Base-by-base conservation (phyloP, 1,284 basidiomycete genomes). In the Malassezia cuniculi region DNA sequence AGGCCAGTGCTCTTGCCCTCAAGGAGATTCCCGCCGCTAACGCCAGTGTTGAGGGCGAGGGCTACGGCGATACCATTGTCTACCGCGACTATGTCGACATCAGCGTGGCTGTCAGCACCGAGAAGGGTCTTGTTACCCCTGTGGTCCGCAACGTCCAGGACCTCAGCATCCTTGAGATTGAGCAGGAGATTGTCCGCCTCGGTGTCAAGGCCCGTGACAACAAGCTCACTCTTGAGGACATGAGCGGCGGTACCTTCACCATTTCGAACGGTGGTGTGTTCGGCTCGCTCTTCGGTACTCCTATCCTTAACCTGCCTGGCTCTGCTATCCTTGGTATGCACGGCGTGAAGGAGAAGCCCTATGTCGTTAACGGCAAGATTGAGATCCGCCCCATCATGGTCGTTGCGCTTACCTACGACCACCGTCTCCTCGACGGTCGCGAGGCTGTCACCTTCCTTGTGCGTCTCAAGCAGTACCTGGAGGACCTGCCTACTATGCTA, bases 211-310 rank as follows among this genome's bases (percentile, higher is more conserved):
- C 89, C 31, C 77, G 83, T 49, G 90, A 95, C 69, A 79, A 82
- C 68, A 94, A 95, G 72, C 77, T 97, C 36, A 81, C 84, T 20
- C 76, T 97, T 44, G 93, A 97, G 44, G 69, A 71, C 53, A 70
- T 70, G 90, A 76, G 85, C 29, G 93, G 90, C 40, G 89, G 90
- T 36, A 81, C 85, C 16, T 95, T 97, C 75, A 97, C 90, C 59
- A 95, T 97, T 70, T 95, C 90, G 39, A 97, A 97, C 69, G 93
- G 93, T 34, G 93, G 90, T 60, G 90, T 97, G 66, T 97, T 97
- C 62, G 90, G 90, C 40, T 93, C 86, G 38, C 74, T 95, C 33
- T 94, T 82, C 67, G 90, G 90, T 36, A 97, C 90, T 25, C 90
- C 90, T 17, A 67, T 71, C 69, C 89, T 97, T 72, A 97, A 95